Percentiles rank a stretch among this genome's conserved stretches.
phyloP scores from a whole-genome alignment of 495 filamentous ascomycete species.

The Chlorociboria aeruginascens region DNA sequence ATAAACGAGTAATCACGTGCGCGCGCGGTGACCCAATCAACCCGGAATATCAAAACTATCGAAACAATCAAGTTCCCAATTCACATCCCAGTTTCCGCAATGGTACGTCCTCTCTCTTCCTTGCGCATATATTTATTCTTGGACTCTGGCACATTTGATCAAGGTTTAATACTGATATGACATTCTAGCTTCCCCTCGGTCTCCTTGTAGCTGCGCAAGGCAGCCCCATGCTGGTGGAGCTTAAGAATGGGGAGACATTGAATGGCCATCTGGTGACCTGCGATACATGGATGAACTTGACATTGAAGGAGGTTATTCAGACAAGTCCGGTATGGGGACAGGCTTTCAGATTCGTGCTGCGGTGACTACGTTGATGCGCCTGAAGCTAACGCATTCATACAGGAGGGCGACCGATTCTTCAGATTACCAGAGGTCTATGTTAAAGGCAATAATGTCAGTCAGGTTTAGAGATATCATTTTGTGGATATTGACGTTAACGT shows the following conservation, averaged over 20 bases:
- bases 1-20: no score
- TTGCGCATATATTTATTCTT: no score
- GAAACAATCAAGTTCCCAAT: no score
- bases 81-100: no score
- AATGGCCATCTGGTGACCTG: slow-evolving; percentile 93
- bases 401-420: slow-evolving; percentile 87
- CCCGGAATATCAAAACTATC: no score
- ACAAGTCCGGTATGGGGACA: slow-evolving; percentile 53
- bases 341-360: no score
- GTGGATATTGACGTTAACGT: background rate
- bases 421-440: slow-evolving; percentile 89
- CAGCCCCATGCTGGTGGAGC: slow-evolving; percentile 97
- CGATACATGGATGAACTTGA: slow-evolving; percentile 99
- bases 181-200: slow-evolving; percentile 68
- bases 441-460: slow-evolving; percentile 83
- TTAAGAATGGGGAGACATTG: slow-evolving; percentile 95
- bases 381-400: background rate
- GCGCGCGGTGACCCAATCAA: no score
- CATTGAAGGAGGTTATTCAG: slow-evolving; percentile 93
- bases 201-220: slow-evolving; percentile 91
- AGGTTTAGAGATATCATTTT: background rate
- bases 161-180: no score
- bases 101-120: no score
- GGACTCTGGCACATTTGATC: no score
- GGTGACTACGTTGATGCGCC: background rate